Conservation (phyloP, 768 basidiomycete species). For the Tricholoma hemisulphureum region DNA sequence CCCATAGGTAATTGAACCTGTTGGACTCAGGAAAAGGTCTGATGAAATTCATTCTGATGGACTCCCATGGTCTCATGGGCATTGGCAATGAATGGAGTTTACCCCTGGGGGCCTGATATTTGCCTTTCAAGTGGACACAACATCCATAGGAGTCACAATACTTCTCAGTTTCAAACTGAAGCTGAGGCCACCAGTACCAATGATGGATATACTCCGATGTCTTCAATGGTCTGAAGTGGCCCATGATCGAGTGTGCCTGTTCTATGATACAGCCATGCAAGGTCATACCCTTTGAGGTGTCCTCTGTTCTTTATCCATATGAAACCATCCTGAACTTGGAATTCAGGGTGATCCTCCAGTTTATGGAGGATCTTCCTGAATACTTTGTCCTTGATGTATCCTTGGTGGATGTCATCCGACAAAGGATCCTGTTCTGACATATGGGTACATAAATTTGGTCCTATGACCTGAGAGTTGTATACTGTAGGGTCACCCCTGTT, state of each 20-base stretch:
- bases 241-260: conserved; percentile 28
- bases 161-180: too few relatives aligned
- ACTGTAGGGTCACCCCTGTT: not conserved
- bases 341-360: not conserved
- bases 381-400: not conserved
- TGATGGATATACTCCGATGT: too few relatives aligned
- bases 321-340: not conserved
- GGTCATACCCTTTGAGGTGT: not conserved
- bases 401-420: not conserved
- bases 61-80: not conserved
- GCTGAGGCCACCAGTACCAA: too few relatives aligned
- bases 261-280: conserved; percentile 13
- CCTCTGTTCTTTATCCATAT: not conserved
- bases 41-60: not conserved
- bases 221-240: conserved; percentile 29
- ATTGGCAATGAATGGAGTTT: not conserved
- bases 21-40: too few relatives aligned
- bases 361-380: not conserved
- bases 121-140: not conserved
- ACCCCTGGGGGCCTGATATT: not conserved
- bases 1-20: too few relatives aligned
- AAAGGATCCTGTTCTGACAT: too few relatives aligned
- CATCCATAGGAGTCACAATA: not conserved
- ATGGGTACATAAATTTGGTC: too few relatives aligned
- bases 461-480: not conserved